Base-by-base conservation (phyloP, 2,329 filamentous ascomycete species). In the Monosporascus sp. region DNA sequence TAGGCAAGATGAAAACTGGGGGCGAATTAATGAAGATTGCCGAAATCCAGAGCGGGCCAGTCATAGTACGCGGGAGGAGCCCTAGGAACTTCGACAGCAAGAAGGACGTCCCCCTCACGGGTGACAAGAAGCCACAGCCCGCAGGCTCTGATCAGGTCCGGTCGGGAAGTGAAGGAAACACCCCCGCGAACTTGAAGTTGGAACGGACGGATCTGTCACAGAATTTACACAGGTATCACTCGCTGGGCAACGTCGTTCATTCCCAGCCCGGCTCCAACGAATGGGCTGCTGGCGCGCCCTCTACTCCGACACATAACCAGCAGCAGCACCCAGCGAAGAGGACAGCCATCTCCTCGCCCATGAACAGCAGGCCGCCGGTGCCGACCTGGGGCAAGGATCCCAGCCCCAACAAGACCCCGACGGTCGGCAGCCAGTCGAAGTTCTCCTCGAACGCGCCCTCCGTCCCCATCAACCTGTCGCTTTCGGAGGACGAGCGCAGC, bases 21-120 rank as follows among this genome's bases (percentile, higher is more conserved):
- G 81, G 88, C 1, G 90, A 88, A 11, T 82, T 85, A 24, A 77
- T 87, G 52, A 82, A 81, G 57, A 85, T 97, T 57, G 89, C 89
- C 57, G 91, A 97, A 69, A 87, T 95, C 15, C 87, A 88, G 60
- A 96, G 91, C 1, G 90, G 90, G 0, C 89, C 93, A n/a, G 90
- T 97, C 53, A 96, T 97, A 61, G 93, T 97, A 37, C 87, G 93
- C 53, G 93, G 93, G 36, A 83, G 93, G 54, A 97, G 91, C 67
- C 93, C 93, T 1, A 81, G 93, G 52, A 97, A 97, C 66, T 97
- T 97, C 68, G 91, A 96, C 65, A 91, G 89, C 51, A 82, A 89
- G 54, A 95, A 94, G 35, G 68, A 77, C 24, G 71, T 76, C 3
- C 72, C 72, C 7, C 72, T 79, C 11, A 76, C 80, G 44, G 74